phyloP scores from a whole-genome alignment of 129 eudicot genomes.

The Scalesia atractyloides region DNA sequence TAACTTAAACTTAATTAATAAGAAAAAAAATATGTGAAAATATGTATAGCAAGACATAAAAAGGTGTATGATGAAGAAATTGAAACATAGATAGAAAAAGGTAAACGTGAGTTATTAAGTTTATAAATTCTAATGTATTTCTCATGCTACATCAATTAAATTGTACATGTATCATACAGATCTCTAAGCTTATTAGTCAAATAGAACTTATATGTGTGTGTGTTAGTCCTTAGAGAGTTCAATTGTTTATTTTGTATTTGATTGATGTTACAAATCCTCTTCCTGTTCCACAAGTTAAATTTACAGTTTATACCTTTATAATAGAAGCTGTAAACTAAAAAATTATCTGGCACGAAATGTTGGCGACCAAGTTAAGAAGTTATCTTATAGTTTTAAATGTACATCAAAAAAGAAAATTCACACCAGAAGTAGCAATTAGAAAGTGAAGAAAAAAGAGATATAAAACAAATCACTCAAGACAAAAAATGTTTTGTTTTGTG shows the following conservation, averaged over 20 bases:
- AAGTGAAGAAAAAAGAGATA: neutral
- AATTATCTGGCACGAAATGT: neutral
- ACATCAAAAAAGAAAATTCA: neutral
- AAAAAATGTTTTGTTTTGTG: neutral
- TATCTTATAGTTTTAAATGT: neutral
- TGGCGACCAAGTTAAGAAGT: neutral
- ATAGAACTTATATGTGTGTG: neutral
- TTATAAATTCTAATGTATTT: no score
- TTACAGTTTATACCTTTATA: neutral
- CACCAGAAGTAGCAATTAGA: neutral
- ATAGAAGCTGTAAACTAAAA: neutral
- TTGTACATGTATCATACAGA: slow-evolving; percentile 10
- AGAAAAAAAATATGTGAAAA: no score
- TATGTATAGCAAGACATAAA: no score
- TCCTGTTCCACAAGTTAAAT: neutral
- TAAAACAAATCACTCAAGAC: neutral
- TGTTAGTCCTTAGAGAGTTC: neutral
- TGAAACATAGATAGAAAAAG: no score
- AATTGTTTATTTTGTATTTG: neutral
- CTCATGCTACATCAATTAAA: no score
- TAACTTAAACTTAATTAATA: no score
- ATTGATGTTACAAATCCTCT: neutral
- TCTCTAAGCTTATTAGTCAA: neutral
- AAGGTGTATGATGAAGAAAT: no score
- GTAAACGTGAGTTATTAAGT: no score